Conservation (phyloP, 2,329 filamentous ascomycete species). For the Scortechinia acanthostroma region DNA sequence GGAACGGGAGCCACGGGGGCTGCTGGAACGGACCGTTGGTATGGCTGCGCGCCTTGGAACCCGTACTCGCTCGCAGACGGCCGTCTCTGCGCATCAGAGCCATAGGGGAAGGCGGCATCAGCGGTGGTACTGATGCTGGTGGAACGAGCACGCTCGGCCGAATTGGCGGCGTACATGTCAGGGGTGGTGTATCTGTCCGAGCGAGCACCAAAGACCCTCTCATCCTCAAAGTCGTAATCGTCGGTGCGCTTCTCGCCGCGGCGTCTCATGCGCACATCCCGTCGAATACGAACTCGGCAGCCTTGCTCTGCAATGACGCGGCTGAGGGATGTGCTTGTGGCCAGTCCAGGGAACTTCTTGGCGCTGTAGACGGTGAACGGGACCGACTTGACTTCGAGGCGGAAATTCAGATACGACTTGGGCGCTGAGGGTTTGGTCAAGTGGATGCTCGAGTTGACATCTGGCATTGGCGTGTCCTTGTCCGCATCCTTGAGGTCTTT, state of each 20-base stretch:
- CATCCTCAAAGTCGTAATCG: slow-evolving; percentile 40
- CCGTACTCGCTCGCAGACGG: slow-evolving; percentile 33
- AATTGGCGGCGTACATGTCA: slow-evolving; percentile 10
- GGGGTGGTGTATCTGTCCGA: neutral
- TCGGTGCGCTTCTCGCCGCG: slow-evolving; percentile 62
- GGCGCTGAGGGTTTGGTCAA: slow-evolving; percentile 16
- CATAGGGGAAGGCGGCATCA: slow-evolving; percentile 24
- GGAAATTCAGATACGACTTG: slow-evolving; percentile 63
- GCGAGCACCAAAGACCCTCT: neutral
- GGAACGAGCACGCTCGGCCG: slow-evolving; percentile 40
- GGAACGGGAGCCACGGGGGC: neutral
- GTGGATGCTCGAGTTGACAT: slow-evolving; percentile 20
- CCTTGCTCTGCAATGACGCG: slow-evolving; percentile 92
- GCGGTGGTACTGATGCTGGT: slow-evolving; percentile 50
- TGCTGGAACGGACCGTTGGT: neutral
- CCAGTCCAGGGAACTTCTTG: slow-evolving; percentile 94
- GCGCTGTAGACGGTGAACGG: slow-evolving; percentile 89
- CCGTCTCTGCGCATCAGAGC: slow-evolving; percentile 27
- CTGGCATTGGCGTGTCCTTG: slow-evolving; percentile 26
- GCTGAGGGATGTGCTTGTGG: slow-evolving; percentile 81
- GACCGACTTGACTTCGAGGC: slow-evolving; percentile 81
- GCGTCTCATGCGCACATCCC: slow-evolving; percentile 86
- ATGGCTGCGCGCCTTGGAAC: neutral
- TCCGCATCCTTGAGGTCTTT: slow-evolving; percentile 79
- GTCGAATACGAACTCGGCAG: slow-evolving; percentile 88